phyloP scores from a whole-genome alignment of 1,284 basidiomycete genomes.

The Ustilago esculenta region DNA sequence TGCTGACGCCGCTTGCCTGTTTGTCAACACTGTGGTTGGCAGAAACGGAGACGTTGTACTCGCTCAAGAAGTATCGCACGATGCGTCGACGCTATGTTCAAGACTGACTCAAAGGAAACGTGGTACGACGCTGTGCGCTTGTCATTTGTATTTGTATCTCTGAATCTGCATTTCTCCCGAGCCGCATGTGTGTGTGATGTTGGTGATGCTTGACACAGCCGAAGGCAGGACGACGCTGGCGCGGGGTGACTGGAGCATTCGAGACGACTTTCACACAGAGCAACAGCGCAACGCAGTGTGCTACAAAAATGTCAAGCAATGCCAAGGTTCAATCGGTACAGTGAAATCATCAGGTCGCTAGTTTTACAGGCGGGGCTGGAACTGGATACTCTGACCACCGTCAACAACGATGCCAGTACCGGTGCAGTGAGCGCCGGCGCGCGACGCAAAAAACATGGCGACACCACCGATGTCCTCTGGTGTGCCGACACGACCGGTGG shows the following conservation, averaged over 20 bases:
- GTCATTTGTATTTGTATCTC: slow-evolving; percentile 20
- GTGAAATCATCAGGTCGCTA: no score
- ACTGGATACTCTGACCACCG: slow-evolving; percentile 71
- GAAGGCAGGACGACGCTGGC: no score
- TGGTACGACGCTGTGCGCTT: no score
- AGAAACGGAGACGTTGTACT: slow-evolving; percentile 65
- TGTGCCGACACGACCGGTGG: slow-evolving; percentile 72
- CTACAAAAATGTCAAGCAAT: not conserved
- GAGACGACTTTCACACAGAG: no score
- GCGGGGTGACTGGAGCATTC: no score
- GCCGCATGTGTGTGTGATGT: no score
- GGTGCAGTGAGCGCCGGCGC: slow-evolving; percentile 78
- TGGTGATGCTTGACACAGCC: no score
- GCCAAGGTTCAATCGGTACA: no score
- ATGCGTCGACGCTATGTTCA: slow-evolving; percentile 54
- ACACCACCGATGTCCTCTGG: slow-evolving; percentile 80
- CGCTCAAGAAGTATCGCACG: slow-evolving; percentile 64
- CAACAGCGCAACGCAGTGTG: no score
- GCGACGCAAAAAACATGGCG: slow-evolving; percentile 77
- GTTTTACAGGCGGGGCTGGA: slow-evolving; percentile 42
- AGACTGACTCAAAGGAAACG: slow-evolving; percentile 11
- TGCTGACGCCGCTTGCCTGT: not conserved
- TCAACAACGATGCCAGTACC: slow-evolving; percentile 76
- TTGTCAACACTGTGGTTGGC: not conserved
- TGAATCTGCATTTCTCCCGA: no score